These are phyloP conservation scores for Solanum hybrid DNA, from an alignment of 305 asterid genomes.

Conservation along the genomic window DNA sequence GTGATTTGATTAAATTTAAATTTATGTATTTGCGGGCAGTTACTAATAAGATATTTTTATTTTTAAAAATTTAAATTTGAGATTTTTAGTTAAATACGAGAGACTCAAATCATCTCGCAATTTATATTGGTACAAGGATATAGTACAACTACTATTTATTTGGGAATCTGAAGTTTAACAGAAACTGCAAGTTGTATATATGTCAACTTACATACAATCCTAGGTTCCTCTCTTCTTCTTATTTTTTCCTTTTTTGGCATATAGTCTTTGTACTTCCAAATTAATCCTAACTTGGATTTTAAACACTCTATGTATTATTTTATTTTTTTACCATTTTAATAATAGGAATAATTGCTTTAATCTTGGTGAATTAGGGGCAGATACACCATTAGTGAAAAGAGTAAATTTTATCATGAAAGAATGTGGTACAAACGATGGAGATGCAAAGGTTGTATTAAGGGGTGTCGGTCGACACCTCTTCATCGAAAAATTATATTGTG, in stretches of 20 bases:
- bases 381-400: no score
- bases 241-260: not conserved
- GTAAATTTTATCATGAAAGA: no score
- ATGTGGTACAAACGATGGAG: no score
- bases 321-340: no score
- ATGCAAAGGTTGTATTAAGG: no score
- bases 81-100: not conserved
- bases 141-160: not conserved
- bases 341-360: no score
- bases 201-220: not conserved
- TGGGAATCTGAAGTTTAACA: not conserved
- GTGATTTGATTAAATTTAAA: not conserved
- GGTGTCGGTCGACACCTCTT: no score
- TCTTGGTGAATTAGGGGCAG: no score
- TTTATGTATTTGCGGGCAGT: rapidly evolving
- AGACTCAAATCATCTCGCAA: not conserved
- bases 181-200: not conserved
- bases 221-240: not conserved
- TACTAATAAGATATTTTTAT: not conserved
- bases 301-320: not conserved
- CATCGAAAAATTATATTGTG: no score
- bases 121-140: not conserved
- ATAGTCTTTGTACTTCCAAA: not conserved
- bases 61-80: not conserved
- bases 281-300: not conserved